These are phyloP conservation scores for Spathaspora sp. DNA, from an alignment of 805 yeast genomes.

Conservation along the genomic window DNA sequence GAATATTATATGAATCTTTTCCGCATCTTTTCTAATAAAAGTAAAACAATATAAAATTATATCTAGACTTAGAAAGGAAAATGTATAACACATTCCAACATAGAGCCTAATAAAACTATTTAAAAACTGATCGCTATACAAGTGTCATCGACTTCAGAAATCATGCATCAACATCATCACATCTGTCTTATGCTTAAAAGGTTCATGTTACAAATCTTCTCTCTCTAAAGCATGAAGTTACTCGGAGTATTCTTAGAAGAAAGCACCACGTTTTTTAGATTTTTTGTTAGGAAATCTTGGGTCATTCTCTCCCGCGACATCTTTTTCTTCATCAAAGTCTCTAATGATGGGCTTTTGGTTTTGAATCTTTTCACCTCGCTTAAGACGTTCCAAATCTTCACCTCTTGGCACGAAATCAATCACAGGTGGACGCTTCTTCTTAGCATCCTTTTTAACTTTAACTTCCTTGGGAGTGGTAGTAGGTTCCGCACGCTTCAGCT, in stretches of 20 bases:
- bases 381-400: background rate
- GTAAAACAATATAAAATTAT: background rate
- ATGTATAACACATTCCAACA: background rate
- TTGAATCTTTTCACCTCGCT: slow-evolving; percentile 1
- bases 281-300: background rate
- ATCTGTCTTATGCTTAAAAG: background rate
- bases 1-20: background rate
- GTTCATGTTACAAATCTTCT: no score
- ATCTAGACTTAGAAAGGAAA: background rate
- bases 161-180: background rate
- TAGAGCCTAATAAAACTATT: background rate
- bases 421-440: background rate
- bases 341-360: background rate
- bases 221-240: no score
- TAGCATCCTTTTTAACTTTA: background rate
- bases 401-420: background rate
- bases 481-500: background rate
- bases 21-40: background rate
- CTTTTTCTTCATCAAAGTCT: background rate
- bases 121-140: background rate
- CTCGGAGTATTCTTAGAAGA: no score
- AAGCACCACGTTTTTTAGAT: no score
- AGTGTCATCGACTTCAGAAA: background rate
- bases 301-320: background rate
- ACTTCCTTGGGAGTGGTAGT: background rate